Base-by-base conservation (phyloP, 2,329 filamentous ascomycete species). In the Lasiodiplodia hormozganensis region DNA sequence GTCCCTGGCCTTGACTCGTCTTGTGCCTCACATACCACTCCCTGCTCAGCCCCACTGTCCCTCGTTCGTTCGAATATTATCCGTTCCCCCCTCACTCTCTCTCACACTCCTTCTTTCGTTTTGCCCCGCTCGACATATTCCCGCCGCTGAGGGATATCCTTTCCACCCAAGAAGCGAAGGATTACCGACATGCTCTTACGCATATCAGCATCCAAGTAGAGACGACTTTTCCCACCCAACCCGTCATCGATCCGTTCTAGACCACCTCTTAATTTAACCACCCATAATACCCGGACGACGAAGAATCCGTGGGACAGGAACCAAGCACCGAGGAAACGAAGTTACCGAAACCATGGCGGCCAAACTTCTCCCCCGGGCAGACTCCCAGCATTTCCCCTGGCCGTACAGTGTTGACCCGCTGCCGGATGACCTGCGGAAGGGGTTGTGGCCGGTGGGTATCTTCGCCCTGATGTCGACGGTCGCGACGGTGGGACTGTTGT, bases 401-500 rank as follows among this genome's bases (percentile, higher is more conserved):
- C 75, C 75, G 1, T 71, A 79, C 71, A 79, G 76, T 31, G 57
- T 79, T 70, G 75, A 78, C 62, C 73, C 75, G 31, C 72, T 80
- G 34, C 71, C 74, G 0, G 70, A 73, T 2, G 64, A 73, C 11
- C 74, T 76, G 62, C 77, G 75, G 51, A 75, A 71, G 10, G 84
- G 84, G 3, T 77, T 86, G 1, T 82, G 85, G 40, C 82, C 83
- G 1, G 74, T 86, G 25, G 77, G 78, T 1, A 70, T 84, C 31
- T 82, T 84, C 72, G 83, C 84, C 36, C 76, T 83, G 57, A 72
- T 85, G 38, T 86, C 85, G 2, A 74, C 84, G 36, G 60, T 85
- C 53, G 80, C 83, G 31, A 83, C 83, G 4, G 74, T 79, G 2
- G 67, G 70, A 2, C 77, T 86, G 5, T 78, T 86, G 6, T 69